These are phyloP conservation scores for Jacaranda copaia DNA, from an alignment of 257 asterid species.

Conservation along the genomic window DNA sequence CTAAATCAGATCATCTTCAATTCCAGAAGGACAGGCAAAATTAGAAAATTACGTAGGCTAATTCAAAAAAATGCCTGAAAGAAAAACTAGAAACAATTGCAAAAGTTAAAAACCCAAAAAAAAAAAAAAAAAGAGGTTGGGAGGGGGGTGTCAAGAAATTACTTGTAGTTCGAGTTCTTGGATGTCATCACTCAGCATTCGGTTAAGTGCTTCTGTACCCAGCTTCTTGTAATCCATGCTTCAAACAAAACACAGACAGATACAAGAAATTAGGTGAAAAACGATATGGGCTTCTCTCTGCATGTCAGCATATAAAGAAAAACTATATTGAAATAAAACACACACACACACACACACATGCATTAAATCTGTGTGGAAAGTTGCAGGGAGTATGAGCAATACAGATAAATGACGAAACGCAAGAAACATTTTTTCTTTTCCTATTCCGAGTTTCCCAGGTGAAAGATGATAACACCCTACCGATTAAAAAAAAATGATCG, in stretches of 20 bases:
- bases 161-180: conserved; percentile 47
- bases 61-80: conserved; percentile 2
- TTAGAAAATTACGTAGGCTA: not conserved
- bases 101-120: not conserved
- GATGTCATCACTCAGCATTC: conserved; percentile 39
- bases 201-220: conserved; percentile 44
- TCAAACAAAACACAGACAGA: conserved; percentile 14
- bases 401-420: not conserved
- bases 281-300: conserved; percentile 16
- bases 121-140: not conserved
- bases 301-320: conserved; percentile 22
- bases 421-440: too few relatives aligned
- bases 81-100: not conserved
- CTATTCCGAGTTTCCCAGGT: too few relatives aligned
- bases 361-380: conserved; percentile 30
- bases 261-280: conserved; percentile 31
- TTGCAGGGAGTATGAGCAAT: conserved; percentile 3
- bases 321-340: not conserved
- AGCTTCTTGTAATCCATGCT: conserved; percentile 42
- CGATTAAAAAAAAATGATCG: too few relatives aligned
- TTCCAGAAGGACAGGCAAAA: conserved; percentile 2
- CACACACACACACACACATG: not conserved
- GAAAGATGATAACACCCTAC: too few relatives aligned
- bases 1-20: conserved; percentile 25
- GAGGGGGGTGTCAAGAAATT: conserved; percentile 11